phyloP scores from a whole-genome alignment of 1,139 yeast genomes.

The Nakaseomyces kungkrabaensis region DNA sequence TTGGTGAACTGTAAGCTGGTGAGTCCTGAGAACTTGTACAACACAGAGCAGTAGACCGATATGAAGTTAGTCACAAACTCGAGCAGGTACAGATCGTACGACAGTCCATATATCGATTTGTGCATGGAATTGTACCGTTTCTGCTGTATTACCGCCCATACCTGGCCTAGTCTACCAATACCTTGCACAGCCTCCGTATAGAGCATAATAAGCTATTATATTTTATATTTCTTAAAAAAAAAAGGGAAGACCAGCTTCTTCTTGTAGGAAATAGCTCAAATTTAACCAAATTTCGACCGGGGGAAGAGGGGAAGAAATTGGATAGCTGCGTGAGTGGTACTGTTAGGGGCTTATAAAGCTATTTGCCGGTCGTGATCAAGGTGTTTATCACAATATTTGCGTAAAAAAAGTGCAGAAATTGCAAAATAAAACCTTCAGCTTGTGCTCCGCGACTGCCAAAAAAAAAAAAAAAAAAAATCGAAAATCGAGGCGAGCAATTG shows the following conservation, averaged over 20 bases:
- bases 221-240: neutral
- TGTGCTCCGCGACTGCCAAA: too few relatives aligned
- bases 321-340: too few relatives aligned
- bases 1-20: conserved; percentile 13
- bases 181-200: neutral
- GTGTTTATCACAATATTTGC: too few relatives aligned
- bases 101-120: conserved; percentile 27
- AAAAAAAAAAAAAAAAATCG: too few relatives aligned
- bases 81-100: conserved; percentile 23
- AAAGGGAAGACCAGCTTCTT: neutral
- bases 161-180: neutral
- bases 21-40: conserved; percentile 19
- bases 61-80: conserved; percentile 11
- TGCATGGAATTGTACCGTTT: conserved; percentile 22
- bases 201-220: neutral
- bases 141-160: conserved; percentile 18
- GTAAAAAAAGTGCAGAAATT: too few relatives aligned
- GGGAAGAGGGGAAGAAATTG: too few relatives aligned
- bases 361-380: too few relatives aligned
- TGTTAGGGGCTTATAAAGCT: too few relatives aligned
- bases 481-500: too few relatives aligned
- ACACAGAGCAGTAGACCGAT: conserved; percentile 17
- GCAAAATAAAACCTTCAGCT: too few relatives aligned
- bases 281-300: too few relatives aligned
- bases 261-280: too few relatives aligned